A percentile compares a stretch with the other conserved stretches of the same genome.
Evolutionary conservation across 129 eudicot genomes (phyloP).

Genomic region (Pseudognaphalium luteoalbum): DNA sequence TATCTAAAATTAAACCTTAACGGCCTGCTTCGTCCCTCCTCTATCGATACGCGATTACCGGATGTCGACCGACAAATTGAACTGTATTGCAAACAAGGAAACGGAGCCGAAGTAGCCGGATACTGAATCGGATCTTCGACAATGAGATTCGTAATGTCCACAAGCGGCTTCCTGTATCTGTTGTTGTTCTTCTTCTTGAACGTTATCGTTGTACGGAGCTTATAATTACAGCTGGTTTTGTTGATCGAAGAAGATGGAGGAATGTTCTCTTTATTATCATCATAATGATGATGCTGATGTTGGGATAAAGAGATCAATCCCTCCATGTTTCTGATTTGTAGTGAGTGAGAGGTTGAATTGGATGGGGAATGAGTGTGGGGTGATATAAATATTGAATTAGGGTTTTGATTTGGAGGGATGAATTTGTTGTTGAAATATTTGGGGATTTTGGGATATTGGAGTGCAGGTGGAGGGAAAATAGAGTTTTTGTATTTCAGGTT

Average conservation of each 20-base stretch:
- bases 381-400: constrained; percentile 8
- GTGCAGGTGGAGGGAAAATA: constrained; percentile 5
- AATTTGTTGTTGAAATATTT: constrained; percentile 10
- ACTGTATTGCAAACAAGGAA: constrained; percentile 1
- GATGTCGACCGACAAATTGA: neutral
- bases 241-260: constrained; percentile 18
- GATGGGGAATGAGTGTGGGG: neutral
- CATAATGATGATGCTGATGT: neutral
- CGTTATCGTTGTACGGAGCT: constrained; percentile 1
- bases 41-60: neutral
- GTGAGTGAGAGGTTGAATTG: neutral
- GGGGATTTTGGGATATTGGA: neutral
- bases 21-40: neutral
- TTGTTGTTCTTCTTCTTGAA: constrained; percentile 25
- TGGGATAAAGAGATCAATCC: constrained; percentile 5
- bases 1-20: constrained; percentile 19
- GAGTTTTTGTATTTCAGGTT: neutral
- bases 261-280: constrained; percentile 26
- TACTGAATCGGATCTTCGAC: neutral
- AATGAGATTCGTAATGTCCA: constrained; percentile 27
- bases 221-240: constrained; percentile 1
- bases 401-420: constrained; percentile 25
- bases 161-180: constrained; percentile 19
- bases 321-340: constrained; percentile 15
- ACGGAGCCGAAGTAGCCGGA: neutral